These are phyloP conservation scores for Evernia prunastri DNA, from an alignment of 495 filamentous ascomycete species.

Conservation along the genomic window DNA sequence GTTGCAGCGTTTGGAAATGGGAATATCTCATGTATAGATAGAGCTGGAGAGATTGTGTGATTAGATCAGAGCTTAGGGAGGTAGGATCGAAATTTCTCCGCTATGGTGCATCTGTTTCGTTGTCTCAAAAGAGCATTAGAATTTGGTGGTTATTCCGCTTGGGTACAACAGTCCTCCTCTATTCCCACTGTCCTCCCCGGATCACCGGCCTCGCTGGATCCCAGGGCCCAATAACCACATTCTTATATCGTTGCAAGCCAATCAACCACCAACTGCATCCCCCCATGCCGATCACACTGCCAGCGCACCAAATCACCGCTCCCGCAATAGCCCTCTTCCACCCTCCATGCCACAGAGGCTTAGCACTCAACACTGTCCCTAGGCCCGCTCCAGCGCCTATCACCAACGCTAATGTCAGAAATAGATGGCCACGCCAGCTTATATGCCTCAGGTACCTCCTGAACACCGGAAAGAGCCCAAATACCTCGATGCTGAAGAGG, in stretches of 20 bases:
- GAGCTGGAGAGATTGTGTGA: background rate
- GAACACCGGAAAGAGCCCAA: constrained; percentile 94
- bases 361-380: constrained; percentile 59
- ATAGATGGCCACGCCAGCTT: constrained; percentile 75
- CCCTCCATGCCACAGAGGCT: constrained; percentile 46
- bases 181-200: constrained; percentile 28
- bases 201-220: constrained; percentile 89
- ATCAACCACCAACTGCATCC: constrained; percentile 98
- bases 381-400: constrained; percentile 70
- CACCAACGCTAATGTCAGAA: constrained; percentile 72
- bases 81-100: background rate
- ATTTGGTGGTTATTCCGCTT: background rate
- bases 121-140: background rate
- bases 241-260: constrained; percentile 95
- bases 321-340: constrained; percentile 68
- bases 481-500: constrained; percentile 93
- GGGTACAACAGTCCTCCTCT: background rate
- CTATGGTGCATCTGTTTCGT: background rate
- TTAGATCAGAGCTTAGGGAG: background rate
- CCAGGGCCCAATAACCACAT: constrained; percentile 97
- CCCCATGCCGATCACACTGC: constrained; percentile 75
- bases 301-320: constrained; percentile 62
- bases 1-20: background rate
- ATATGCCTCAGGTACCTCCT: constrained; percentile 75
- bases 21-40: background rate